Evolutionary conservation across 2,329 filamentous ascomycete species (phyloP), one percentile per base, ranked within the genome.

Genomic region (Penicillium sp.): DNA sequence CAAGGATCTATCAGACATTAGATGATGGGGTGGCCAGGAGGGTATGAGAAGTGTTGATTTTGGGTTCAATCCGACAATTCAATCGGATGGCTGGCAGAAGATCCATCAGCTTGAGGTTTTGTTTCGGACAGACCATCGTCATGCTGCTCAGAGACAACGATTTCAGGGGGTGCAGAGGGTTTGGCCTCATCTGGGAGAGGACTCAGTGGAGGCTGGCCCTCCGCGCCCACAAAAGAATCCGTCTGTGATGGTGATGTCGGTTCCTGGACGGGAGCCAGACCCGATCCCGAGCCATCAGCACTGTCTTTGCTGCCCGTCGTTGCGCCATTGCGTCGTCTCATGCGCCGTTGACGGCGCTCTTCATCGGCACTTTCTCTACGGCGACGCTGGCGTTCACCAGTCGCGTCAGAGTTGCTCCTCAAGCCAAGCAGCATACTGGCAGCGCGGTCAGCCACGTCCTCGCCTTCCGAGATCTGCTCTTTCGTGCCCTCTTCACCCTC

Each of bases 401-500:
- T 83, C 22, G 84, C 85, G 51, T 88, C 82, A 3, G 69, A 70
- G 43, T 86, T 86, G 43, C 87, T 83, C 59, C 92, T 86, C 76
- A 97, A 88, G 48, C 92, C 92, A 71, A 96, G 90, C 34, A 98
- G 81, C 74, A 97, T 81, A 64, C 88, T 86, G 1, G 92, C 92
- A 2, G 94, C 93, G 54, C 92, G 86, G 67, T 93, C 90, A 3
- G 92, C 93, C 31, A 98, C 87, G 64, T 96, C 92, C 75, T 93
- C 83, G 43, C 82, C 80, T 57, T 84, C 82, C 3, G 76, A 79
- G 8, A 78, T 73, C 35, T 77, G 74, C 28, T 75, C 69, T 51
- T 75, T 68, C 10, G 62, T 73, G 57, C 66, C 69, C 5, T 75
- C 65, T 28, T 71, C 67, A 35, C 68, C 71, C 20, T 79, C 78